Conservation (phyloP, 768 basidiomycete species). For the Suillus bovinus region DNA sequence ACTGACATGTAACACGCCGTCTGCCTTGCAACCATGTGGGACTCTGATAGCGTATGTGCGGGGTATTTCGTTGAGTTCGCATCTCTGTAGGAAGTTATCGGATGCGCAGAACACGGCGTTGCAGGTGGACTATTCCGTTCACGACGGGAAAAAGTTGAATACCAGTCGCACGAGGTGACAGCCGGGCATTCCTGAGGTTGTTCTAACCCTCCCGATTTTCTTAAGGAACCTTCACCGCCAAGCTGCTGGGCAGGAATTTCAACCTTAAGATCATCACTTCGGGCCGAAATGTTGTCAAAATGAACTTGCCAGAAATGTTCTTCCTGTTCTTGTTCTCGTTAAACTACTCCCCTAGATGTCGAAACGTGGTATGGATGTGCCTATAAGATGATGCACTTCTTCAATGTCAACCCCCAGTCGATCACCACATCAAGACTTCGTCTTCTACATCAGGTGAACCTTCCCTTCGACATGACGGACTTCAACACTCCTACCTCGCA, state of each 20-base stretch:
- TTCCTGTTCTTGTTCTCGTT: not conserved
- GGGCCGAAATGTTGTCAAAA: slow-evolving; percentile 2
- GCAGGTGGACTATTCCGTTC: not conserved
- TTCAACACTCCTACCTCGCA: not conserved
- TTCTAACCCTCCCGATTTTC: not conserved
- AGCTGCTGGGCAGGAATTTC: not conserved
- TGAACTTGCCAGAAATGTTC: not conserved
- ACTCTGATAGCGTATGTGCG: too few relatives aligned
- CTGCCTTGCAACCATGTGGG: too few relatives aligned
- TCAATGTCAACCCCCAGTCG: not conserved
- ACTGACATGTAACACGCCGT: not conserved
- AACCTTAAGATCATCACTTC: not conserved
- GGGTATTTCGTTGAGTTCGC: not conserved
- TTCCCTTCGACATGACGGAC: not conserved
- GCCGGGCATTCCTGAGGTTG: not conserved
- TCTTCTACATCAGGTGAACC: too few relatives aligned
- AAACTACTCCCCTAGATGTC: not conserved
- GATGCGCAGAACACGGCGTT: not conserved
- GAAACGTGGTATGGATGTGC: not conserved
- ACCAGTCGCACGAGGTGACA: not conserved
- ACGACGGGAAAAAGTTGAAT: not conserved
- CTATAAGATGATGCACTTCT: not conserved
- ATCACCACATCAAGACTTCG: not conserved
- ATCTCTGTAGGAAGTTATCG: not conserved
- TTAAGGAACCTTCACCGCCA: not conserved